Base-by-base conservation (phyloP, 441 rosid species). In the Mallotus japonicus region DNA sequence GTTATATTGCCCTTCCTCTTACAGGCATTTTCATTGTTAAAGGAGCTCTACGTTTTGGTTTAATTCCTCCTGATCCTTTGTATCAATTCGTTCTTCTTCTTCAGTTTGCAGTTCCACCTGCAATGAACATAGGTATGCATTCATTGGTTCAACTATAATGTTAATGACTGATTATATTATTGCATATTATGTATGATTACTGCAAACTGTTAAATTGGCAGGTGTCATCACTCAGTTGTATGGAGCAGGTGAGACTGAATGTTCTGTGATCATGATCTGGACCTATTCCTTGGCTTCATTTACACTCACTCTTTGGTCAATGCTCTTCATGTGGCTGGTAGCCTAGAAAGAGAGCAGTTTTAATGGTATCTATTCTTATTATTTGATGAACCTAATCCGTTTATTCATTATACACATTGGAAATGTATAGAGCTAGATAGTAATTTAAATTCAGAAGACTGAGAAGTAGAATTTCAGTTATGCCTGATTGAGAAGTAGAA, bases 31-130 rank as follows among this genome's bases (percentile, higher is more conserved):
- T 78, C 3, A 71, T 92, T 9, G 90, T 86, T n/a, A 78, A 73
- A 83, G 87, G 77, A 62, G 89, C 87, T 5, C 60, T 77, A 17
- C 72, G 34, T 40, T 61, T 75, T 3, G 87, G 91, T 60, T 69
- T 87, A 6, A 73, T 87, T 49, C 78, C 80, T 8, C 10, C 32
- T 9, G 91, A 87, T 75, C 88, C 86, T 3, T 60, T 84, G 51
- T 84, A 87, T 75, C 82, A 76, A 58, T 86, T 87, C 64, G 59
- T 87, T 75, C 86, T 84, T 37, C 81, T 83, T 42, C 88, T 87
- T 65, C 91, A 86, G 67, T 87, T 74, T 70, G 85, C 89, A 62
- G 82, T 87, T 71, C 88, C 89, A 8, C 91, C 89, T 6, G 88
- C 88, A 0, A 81, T 84, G 84, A 84, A 80, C 73, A 73, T 85